phyloP scores from a whole-genome alignment of 2,329 filamentous ascomycete genomes.

The Diplocarpon mali region DNA sequence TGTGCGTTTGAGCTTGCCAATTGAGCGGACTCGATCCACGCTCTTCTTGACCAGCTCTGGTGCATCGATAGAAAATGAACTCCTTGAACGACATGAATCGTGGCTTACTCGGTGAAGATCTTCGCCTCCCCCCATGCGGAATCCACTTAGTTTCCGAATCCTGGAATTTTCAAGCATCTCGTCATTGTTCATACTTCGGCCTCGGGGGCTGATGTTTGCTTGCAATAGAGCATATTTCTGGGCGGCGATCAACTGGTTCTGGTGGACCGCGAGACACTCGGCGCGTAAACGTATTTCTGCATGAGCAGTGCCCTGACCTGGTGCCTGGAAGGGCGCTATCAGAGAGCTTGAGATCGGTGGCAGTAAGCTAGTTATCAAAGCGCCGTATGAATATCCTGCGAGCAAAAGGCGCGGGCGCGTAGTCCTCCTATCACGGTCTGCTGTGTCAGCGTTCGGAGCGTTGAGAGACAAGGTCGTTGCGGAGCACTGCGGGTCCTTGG shows the following conservation, averaged over 20 bases:
- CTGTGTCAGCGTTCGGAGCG: neutral
- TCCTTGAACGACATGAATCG: conserved; percentile 22
- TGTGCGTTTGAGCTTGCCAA: conserved; percentile 20
- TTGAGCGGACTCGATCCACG: conserved; percentile 30
- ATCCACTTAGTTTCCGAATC: conserved; percentile 14
- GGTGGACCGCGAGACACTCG: conserved; percentile 52
- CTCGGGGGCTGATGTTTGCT: conserved; percentile 6
- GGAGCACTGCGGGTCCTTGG: conserved; percentile 3
- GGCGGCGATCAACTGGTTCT: conserved; percentile 30
- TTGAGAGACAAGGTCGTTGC: neutral
- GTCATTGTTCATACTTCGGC: conserved; percentile 15
- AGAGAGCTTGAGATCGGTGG: conserved; percentile 38
- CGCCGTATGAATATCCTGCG: conserved; percentile 85
- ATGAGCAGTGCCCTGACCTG: conserved; percentile 45
- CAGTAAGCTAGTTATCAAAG: conserved; percentile 65
- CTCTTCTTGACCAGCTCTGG: conserved; percentile 29
- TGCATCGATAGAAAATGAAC: conserved; percentile 25
- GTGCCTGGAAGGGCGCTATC: conserved; percentile 43
- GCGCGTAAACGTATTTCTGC: conserved; percentile 63
- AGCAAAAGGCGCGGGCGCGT: conserved; percentile 40
- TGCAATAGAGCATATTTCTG: conserved; percentile 12
- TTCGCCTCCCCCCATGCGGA: conserved; percentile 26
- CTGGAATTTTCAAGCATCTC: conserved; percentile 11
- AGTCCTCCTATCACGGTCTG: neutral
- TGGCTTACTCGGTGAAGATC: conserved; percentile 29